These are phyloP conservation scores for Akanthomyces muscarius DNA, from an alignment of 2,329 filamentous ascomycete genomes.

Conservation along the genomic window DNA sequence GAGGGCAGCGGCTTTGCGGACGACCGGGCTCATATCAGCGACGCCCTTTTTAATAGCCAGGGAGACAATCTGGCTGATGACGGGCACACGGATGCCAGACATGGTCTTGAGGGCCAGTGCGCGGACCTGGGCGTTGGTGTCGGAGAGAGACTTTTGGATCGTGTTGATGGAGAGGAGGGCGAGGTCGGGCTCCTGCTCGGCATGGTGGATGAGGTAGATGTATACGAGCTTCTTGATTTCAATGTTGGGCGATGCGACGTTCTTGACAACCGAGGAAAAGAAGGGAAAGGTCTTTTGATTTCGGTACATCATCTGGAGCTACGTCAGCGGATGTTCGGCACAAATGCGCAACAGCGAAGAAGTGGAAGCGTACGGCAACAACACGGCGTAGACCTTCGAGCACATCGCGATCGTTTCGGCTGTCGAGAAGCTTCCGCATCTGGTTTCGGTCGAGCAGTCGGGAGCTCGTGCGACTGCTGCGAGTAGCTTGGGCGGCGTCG, in stretches of 20 bases:
- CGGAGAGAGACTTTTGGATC: constrained; percentile 94
- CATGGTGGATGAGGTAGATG: constrained; percentile 95
- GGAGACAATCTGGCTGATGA: constrained; percentile 96
- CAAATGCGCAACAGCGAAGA: constrained; percentile 13
- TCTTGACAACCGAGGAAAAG: constrained; percentile 98
- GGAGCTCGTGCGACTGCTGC: constrained; percentile 57
- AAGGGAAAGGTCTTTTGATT: constrained; percentile 83
- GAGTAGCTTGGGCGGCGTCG: constrained; percentile 89
- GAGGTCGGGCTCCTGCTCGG: constrained; percentile 92
- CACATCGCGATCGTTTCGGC: constrained; percentile 86
- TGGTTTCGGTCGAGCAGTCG: constrained; percentile 72
- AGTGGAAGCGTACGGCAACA: constrained; percentile 63
- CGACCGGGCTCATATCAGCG: constrained; percentile 90
- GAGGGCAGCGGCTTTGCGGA: constrained; percentile 86
- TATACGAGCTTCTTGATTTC: constrained; percentile 98
- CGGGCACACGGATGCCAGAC: constrained; percentile 94
- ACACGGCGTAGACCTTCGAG: constrained; percentile 87
- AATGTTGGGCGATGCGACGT: constrained; percentile 87
- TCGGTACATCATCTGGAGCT: constrained; percentile 83
- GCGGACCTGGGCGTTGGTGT: constrained; percentile 83
- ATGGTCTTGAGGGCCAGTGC: constrained; percentile 93
- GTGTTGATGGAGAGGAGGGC: constrained; percentile 96
- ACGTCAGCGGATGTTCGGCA: not conserved
- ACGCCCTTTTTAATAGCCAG: constrained; percentile 91
- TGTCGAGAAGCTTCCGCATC: constrained; percentile 92